Evolutionary conservation across 2,329 filamentous ascomycete genomes (phyloP), one percentile per base, ranked within the genome.

Genomic region (Escovopsis weberi): DNA sequence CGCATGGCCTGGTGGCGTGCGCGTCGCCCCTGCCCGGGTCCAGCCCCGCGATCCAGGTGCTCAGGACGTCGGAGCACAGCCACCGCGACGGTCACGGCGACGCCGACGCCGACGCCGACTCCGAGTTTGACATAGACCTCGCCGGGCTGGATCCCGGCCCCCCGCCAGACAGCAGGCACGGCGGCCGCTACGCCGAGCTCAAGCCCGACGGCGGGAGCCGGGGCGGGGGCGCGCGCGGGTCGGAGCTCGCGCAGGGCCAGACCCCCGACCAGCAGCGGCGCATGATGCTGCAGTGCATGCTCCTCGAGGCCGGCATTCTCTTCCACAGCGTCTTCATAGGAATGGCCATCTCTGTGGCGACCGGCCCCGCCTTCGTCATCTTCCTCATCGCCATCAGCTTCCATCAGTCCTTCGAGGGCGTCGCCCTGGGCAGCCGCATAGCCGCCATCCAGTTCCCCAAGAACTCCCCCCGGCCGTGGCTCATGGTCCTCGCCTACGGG

Each of bases 261-360:
- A 65, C 59, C 33, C 56, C 73, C 39, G 70, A 84, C 55, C 68
- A 81, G 60, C 71, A 74, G 45, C 74, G 79, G 53, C 72, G 80
- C 10, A 72, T 81, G 49, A 70, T 88, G 51, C 65, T 88, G 9
- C 85, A 91, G 59, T 88, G 84, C 51, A 66, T 89, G 38, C 70
- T 91, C 23, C 72, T 91, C 3, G 85, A 89, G 61, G 83, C 83
- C 0, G 85, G 85, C 18, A 89, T 91, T 47, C 70, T 91, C 12
- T 89, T 89, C 57, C 85, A 91, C 64, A 84, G 78, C 54, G 70
- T 91, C 42, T 91, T 91, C 55, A 89, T 91, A 52, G 85, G 85
- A 47, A 88, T 89, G 82, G 83, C 85, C 4, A 70, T 91, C 28
- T 86, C 82, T 1, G 85, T 91, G 1, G 80, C 85, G 0, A 86